Base-by-base conservation (phyloP, 2,329 filamentous ascomycete genomes). In the Rhinocladiella mackenziei region DNA sequence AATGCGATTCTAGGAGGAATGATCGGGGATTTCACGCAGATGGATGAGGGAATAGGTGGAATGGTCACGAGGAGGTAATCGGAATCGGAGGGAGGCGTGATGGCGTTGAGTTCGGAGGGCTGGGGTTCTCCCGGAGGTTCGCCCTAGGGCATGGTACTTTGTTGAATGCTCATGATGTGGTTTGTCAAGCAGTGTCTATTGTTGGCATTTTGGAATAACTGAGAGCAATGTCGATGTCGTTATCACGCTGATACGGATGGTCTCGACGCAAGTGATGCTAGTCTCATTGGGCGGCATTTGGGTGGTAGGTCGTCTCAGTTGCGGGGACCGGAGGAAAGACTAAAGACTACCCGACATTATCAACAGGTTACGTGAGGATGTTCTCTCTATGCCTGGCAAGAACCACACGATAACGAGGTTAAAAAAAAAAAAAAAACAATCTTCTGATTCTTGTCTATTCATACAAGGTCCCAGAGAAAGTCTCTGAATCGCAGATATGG, bases 201-300 rank as follows among this genome's bases (percentile, higher is more conserved):
- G 28, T 2, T 32, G 14, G 28, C 31, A 42, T 35, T 23, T 13
- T 7, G 6, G 5, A 38, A 32, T 18, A 26, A 18, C 9, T 32
- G 14, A 13, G 8, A 34, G 22, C 7, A 18, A 26, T 9, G 22
- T 33, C 2, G 28, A 23, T 42, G 41, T 38, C 31, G 36, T 50
- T 50, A 47, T 50, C 48, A 37, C 28, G 36, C 39, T 29, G 48
- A 47, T 46, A 50, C 17, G 32, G 34, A 30, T 37, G 23, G 26
- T 46, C 22, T 38, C 34, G 39, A 39, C 33, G 46, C 46, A 45
- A 38, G n/a, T n/a, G n/a, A n/a, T n/a, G n/a, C n/a, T n/a, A n/a
- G 32, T 39, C 26, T 34, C 19, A 43, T 40, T 39, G 39, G 39
- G 39, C 33, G 39, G 43, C n/a, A 30, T 42, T 35, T 33, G 35